phyloP scores from a whole-genome alignment of 2,329 filamentous ascomycete genomes.

The Penicillium fuscoglaucum region DNA sequence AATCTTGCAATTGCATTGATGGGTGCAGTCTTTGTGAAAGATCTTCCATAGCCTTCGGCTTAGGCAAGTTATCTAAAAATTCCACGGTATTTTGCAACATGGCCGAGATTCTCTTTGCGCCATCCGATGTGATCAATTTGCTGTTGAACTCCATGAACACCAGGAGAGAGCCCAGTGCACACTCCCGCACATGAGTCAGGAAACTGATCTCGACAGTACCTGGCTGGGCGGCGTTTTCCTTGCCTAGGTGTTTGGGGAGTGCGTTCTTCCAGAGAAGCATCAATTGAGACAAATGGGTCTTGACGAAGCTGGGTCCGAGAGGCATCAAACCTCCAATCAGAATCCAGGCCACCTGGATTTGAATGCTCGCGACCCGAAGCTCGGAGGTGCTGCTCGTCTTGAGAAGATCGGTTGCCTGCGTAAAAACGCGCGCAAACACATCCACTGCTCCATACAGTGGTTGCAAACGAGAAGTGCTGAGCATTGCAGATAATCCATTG shows the following conservation, averaged over 20 bases:
- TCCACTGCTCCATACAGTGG: slow-evolving; percentile 94
- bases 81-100: slow-evolving; percentile 95
- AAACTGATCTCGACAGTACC: slow-evolving; percentile 89
- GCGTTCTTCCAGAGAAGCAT: slow-evolving; percentile 97
- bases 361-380: slow-evolving; percentile 83
- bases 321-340: slow-evolving; percentile 96
- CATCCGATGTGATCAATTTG: slow-evolving; percentile 85
- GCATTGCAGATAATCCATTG: slow-evolving; percentile 83
- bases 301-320: slow-evolving; percentile 95
- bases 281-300: slow-evolving; percentile 93
- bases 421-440: slow-evolving; percentile 86
- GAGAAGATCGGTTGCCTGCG: slow-evolving; percentile 85
- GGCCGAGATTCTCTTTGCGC: slow-evolving; percentile 84
- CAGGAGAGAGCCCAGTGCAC: slow-evolving; percentile 84
- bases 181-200: slow-evolving; percentile 90
- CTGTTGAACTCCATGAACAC: slow-evolving; percentile 94
- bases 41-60: slow-evolving; percentile 83
- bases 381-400: slow-evolving; percentile 93
- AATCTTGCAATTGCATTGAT: slow-evolving; percentile 82
- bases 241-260: slow-evolving; percentile 87
- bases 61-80: slow-evolving; percentile 81
- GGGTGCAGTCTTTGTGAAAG: slow-evolving; percentile 79
- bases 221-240: slow-evolving; percentile 81
- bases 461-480: slow-evolving; percentile 84
- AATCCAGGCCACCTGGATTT: slow-evolving; percentile 97